Conservation (phyloP, 2,329 filamentous ascomycete genomes). For the Botrytis tulipae region DNA sequence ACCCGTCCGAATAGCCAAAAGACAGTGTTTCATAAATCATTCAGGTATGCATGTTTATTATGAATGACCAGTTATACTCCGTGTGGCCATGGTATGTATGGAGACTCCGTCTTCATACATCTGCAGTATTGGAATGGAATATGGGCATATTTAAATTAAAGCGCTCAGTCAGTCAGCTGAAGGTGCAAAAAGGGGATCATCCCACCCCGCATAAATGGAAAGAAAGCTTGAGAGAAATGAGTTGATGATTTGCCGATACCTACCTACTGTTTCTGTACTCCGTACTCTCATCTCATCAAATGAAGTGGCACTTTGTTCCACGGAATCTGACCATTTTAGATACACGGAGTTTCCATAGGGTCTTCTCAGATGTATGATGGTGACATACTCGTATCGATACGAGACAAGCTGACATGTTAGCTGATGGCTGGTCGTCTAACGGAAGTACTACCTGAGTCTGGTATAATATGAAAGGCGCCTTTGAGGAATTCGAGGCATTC, state of each 20-base stretch:
- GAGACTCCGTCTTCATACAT: too few species aligned
- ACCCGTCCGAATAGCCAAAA: background rate
- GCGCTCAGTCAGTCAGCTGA: background rate
- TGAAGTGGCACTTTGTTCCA: background rate
- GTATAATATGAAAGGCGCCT: background rate
- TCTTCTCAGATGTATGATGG: background rate
- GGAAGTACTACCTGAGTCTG: background rate
- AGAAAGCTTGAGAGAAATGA: background rate
- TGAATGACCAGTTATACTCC: background rate
- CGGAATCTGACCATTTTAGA: background rate
- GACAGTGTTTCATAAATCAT: background rate
- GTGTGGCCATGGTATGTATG: too few species aligned
- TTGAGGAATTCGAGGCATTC: background rate
- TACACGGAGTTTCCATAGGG: background rate
- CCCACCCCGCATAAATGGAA: background rate
- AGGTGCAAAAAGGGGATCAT: background rate
- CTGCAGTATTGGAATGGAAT: too few species aligned
- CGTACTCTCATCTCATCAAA: background rate
- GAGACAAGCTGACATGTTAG: background rate
- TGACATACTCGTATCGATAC: background rate
- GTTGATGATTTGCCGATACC: background rate
- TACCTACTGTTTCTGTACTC: background rate
- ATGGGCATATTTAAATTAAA: too few species aligned
- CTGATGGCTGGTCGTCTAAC: background rate
- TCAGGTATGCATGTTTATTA: background rate